Conservation (phyloP, 306 rosid species). For the Prunus salicina region DNA sequence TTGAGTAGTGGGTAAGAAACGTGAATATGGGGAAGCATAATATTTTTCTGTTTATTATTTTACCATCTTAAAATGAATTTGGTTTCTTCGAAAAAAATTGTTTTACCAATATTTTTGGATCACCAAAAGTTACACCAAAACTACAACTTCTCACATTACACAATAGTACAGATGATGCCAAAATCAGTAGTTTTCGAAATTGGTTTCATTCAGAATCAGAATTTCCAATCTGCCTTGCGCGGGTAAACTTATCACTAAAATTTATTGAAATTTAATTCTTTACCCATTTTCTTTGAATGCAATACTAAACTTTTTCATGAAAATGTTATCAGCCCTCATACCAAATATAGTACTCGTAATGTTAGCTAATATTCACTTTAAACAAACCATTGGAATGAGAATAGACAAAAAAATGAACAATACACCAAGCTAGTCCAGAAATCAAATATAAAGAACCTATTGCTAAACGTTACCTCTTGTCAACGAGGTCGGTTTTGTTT, state of each 20-base stretch:
- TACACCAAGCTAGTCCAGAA: not conserved
- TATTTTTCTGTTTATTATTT: no score
- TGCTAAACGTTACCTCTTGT: constrained; percentile 56
- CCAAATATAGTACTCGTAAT: no score
- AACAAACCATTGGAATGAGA: not conserved
- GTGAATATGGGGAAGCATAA: no score
- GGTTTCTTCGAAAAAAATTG: no score
- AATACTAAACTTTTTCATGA: no score
- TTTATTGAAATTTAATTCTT: not conserved
- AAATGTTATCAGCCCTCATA: no score
- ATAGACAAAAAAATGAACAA: not conserved
- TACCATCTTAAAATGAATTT: no score
- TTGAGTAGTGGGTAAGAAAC: no score
- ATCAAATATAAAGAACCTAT: not conserved
- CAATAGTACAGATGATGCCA: no score
- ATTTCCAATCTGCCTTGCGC: not conserved
- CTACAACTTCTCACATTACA: no score
- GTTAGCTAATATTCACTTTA: not conserved
- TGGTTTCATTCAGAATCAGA: not conserved
- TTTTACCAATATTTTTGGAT: no score
- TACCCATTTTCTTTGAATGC: not conserved
- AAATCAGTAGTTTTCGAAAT: not conserved
- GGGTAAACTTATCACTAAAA: not conserved
- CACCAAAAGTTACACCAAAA: no score
- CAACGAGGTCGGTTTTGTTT: constrained; percentile 90